A percentile compares a stretch with the other conserved stretches of the same genome.
These are phyloP conservation scores for Sporormia fimetaria DNA, from an alignment of 495 filamentous ascomycete species.

Conservation along the genomic window DNA sequence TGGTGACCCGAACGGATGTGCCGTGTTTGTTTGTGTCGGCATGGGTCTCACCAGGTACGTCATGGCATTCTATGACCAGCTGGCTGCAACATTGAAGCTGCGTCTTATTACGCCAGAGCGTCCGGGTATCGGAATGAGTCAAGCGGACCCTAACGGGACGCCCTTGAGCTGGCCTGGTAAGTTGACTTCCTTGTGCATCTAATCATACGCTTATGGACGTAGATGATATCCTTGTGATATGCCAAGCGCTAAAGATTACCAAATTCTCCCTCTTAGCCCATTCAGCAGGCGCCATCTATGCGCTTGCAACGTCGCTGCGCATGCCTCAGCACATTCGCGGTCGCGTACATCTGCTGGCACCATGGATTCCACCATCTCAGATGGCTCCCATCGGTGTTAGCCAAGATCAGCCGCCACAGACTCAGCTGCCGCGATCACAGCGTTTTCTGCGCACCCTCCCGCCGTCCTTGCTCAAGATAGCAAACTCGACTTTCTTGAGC, in stretches of 20 bases:
- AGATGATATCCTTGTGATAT: constrained; percentile 95
- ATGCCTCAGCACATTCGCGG: constrained; percentile 95
- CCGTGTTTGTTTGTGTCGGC: constrained; percentile 91
- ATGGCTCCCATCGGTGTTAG: constrained; percentile 69
- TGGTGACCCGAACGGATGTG: constrained; percentile 80
- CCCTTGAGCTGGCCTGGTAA: constrained; percentile 90
- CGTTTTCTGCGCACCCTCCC: constrained; percentile 83
- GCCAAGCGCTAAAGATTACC: constrained; percentile 80
- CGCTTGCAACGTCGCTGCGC: constrained; percentile 85
- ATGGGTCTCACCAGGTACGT: constrained; percentile 97
- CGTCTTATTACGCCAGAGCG: constrained; percentile 89
- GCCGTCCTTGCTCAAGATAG: constrained; percentile 81
- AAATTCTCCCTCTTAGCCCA: constrained; percentile 98
- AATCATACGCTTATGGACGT: constrained; percentile 7
- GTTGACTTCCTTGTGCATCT: constrained; percentile 29
- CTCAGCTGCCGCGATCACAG: constrained; percentile 82
- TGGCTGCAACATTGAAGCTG: constrained; percentile 78
- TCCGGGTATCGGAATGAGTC: constrained; percentile 88
- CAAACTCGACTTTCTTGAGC: constrained; percentile 89
- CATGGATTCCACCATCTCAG: constrained; percentile 98
- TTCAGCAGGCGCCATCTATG: constrained; percentile 94
- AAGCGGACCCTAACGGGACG: constrained; percentile 68
- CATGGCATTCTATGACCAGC: constrained; percentile 94
- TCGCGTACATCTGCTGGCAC: constrained; percentile 86
- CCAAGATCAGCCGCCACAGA: constrained; percentile 60